phyloP scores from a whole-genome alignment of 345 rosid species.

The Syzygium grande region DNA sequence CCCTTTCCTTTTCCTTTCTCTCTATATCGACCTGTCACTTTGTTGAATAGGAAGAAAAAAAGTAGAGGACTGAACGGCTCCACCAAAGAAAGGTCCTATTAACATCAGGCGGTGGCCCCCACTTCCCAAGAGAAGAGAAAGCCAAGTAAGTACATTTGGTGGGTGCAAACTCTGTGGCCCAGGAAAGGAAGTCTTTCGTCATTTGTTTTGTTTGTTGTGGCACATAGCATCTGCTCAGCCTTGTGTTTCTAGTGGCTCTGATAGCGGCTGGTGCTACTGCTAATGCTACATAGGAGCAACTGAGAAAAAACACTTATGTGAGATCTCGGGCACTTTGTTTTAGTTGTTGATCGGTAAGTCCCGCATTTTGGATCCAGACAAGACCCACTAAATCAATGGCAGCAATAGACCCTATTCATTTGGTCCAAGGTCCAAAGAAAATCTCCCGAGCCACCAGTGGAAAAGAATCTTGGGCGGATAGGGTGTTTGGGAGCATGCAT shows the following conservation, averaged over 20 bases:
- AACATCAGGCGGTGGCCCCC: neutral
- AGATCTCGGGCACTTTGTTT: neutral
- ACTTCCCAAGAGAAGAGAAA: neutral
- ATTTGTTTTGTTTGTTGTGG: neutral
- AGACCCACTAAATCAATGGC: neutral
- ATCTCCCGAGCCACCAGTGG: neutral
- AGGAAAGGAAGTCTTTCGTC: neutral
- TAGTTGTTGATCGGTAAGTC: neutral
- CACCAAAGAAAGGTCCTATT: conserved; percentile 3
- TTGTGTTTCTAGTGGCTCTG: neutral
- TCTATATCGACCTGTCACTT: conserved; percentile 18
- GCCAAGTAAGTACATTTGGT: conserved; percentile 9
- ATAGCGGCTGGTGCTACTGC: neutral
- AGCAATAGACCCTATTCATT: neutral
- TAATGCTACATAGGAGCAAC: neutral
- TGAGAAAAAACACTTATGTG: neutral
- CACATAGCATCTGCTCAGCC: neutral
- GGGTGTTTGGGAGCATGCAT: neutral
- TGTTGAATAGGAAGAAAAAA: conserved; percentile 3
- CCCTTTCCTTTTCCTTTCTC: conserved; percentile 3
- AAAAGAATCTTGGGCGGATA: neutral
- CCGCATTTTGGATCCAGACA: neutral
- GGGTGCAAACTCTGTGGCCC: conserved; percentile 12
- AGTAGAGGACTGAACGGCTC: conserved; percentile 11
- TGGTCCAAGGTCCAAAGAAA: neutral